A percentile compares a stretch with the other conserved stretches of the same genome.
These are phyloP conservation scores for Rhizopogon hawkerae DNA, from an alignment of 1,284 basidiomycete species.

Conservation along the genomic window DNA sequence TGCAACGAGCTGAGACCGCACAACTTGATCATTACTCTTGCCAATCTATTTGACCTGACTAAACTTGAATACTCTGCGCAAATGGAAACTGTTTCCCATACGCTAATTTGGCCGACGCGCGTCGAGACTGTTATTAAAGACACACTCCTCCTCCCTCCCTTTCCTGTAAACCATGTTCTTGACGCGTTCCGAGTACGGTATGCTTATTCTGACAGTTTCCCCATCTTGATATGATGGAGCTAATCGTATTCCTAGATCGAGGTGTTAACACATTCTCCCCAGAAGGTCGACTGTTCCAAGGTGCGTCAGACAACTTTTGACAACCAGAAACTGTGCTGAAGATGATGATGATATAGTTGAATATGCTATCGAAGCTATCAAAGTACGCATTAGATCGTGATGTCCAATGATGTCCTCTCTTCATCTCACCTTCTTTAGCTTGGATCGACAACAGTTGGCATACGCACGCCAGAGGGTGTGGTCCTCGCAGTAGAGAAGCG, in stretches of 20 bases:
- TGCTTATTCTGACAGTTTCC: constrained; percentile 9
- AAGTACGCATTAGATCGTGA: constrained; percentile 41
- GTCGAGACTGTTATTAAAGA: constrained; percentile 11
- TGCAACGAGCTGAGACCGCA: too few relatives aligned
- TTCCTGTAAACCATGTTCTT: constrained; percentile 62
- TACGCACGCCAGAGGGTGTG: constrained; percentile 81
- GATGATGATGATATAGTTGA: constrained; percentile 56
- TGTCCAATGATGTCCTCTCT: neutral
- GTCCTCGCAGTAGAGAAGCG: constrained; percentile 98
- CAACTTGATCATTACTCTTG: neutral
- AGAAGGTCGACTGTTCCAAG: constrained; percentile 90
- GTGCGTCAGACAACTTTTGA: constrained; percentile 30
- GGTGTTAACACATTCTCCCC: constrained; percentile 99
- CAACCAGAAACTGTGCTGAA: constrained; percentile 8
- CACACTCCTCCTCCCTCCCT: constrained; percentile 5
- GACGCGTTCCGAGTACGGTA: constrained; percentile 90
- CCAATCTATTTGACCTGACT: too few relatives aligned
- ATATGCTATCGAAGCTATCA: constrained; percentile 98
- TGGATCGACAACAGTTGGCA: constrained; percentile 95
- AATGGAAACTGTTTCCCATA: constrained; percentile 27
- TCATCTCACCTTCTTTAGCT: constrained; percentile 46
- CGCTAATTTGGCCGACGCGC: constrained; percentile 19
- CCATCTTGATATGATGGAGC: neutral
- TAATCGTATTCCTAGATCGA: constrained; percentile 52
- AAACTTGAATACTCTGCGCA: too few relatives aligned